A percentile compares a stretch with the other conserved stretches of the same genome.
Evolutionary conservation across 257 asterid genomes (phyloP).

Genomic region (Nicotiana knightiana): DNA sequence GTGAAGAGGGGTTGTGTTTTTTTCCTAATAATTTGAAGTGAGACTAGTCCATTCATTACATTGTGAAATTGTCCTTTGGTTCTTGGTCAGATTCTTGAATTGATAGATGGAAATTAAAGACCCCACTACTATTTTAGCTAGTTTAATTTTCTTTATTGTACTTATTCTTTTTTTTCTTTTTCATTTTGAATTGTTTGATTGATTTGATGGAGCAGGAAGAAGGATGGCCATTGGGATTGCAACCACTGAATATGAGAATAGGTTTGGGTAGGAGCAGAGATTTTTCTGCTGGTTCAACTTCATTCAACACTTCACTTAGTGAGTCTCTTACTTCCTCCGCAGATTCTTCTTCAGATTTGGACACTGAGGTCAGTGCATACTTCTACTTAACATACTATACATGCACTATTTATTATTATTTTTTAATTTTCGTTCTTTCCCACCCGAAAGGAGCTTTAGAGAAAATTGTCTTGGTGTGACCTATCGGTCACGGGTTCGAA

Average conservation of each 20-base stretch:
- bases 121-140: not conserved
- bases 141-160: not conserved
- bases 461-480: too few species aligned
- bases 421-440: too few species aligned
- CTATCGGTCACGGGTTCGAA: too few species aligned
- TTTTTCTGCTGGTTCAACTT: constrained; percentile 30
- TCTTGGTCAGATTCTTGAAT: not conserved
- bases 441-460: too few species aligned
- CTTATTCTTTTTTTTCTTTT: not conserved
- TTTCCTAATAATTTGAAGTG: not conserved
- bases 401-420: too few species aligned
- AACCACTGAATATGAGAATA: constrained; percentile 38
- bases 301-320: constrained; percentile 41
- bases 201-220: constrained; percentile 43
- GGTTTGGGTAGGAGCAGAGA: constrained; percentile 32
- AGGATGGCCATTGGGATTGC: constrained; percentile 55
- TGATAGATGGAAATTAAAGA: not conserved
- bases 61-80: not conserved
- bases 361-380: constrained; percentile 22
- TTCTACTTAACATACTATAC: too few species aligned
- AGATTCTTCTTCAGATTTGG: constrained; percentile 44
- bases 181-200: not conserved
- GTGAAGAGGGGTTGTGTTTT: not conserved
- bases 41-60: not conserved
- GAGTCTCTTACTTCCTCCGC: constrained; percentile 33